A percentile compares a stretch with the other conserved stretches of the same genome.
Evolutionary conservation across 495 filamentous ascomycete species (phyloP).

Genomic region (Filosporella fistucella): DNA sequence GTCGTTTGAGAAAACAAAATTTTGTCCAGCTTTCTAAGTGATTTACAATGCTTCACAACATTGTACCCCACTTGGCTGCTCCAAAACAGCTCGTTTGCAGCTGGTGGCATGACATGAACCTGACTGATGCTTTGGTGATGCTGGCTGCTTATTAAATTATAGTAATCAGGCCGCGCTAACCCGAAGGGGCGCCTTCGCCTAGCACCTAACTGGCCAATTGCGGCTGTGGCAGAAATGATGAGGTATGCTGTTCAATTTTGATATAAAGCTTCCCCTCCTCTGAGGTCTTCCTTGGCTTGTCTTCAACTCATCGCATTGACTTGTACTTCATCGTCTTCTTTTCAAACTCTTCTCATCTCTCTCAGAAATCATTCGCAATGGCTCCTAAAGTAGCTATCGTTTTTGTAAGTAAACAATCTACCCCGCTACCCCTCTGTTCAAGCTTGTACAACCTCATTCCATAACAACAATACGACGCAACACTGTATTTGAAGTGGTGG

Average conservation of each 20-base stretch:
- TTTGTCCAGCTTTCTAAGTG: too few relatives aligned
- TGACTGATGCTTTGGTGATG: slow-evolving; percentile 15
- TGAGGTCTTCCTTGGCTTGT: background rate
- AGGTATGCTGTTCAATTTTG: background rate
- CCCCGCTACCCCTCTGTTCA: background rate
- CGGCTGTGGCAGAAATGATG: background rate
- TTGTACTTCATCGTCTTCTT: background rate
- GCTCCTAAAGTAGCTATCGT: slow-evolving; percentile 29
- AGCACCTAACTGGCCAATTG: slow-evolving; percentile 1
- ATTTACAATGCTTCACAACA: too few relatives aligned
- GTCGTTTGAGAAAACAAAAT: too few relatives aligned
- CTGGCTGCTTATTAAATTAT: slow-evolving; percentile 1
- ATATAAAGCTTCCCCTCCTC: background rate
- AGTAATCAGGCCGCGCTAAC: background rate
- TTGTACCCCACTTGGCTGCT: too few relatives aligned
- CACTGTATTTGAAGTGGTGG: background rate
- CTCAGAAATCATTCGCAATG: slow-evolving; percentile 18
- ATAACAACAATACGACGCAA: background rate
- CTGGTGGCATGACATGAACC: background rate
- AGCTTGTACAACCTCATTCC: background rate
- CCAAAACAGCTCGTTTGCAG: too few relatives aligned
- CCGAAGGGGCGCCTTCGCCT: background rate
- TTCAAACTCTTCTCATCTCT: background rate
- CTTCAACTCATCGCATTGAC: background rate
- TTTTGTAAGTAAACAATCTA: slow-evolving; percentile 20